phyloP scores from a whole-genome alignment of 2,329 filamentous ascomycete species.

The Stemphylium beticola region DNA sequence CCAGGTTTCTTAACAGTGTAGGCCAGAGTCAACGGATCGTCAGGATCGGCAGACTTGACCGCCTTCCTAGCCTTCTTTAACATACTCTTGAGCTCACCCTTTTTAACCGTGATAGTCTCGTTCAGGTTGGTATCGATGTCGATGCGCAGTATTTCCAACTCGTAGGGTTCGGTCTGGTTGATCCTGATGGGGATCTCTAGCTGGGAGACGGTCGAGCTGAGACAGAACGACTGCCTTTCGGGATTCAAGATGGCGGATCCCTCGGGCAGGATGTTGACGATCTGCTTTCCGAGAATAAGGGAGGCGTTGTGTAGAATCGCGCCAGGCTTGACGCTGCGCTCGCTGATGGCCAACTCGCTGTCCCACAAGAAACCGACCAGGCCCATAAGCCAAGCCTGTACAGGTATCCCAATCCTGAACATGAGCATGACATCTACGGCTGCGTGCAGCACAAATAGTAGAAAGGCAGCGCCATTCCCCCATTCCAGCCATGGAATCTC shows the following conservation, averaged over 20 bases:
- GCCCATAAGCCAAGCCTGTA: conserved; percentile 74
- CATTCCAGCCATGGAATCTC: conserved; percentile 97
- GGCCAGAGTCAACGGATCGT: conserved; percentile 69
- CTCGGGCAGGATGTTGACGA: conserved; percentile 96
- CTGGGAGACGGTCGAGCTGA: conserved; percentile 67
- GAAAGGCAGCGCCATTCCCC: conserved; percentile 74
- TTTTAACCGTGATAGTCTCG: conserved; percentile 78
- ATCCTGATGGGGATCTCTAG: conserved; percentile 83
- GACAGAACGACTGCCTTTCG: conserved; percentile 78
- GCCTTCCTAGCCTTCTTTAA: conserved; percentile 72
- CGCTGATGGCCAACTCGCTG: conserved; percentile 90
- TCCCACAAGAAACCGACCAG: conserved; percentile 86
- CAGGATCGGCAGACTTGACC: conserved; percentile 55
- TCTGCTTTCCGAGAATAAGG: conserved; percentile 93
- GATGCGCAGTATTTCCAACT: conserved; percentile 85
- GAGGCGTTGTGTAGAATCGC: conserved; percentile 90
- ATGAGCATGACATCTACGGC: conserved; percentile 83
- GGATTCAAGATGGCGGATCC: conserved; percentile 91
- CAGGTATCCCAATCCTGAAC: conserved; percentile 85
- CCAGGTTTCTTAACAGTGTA: conserved; percentile 84
- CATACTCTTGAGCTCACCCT: conserved; percentile 76
- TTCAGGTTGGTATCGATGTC: conserved; percentile 82
- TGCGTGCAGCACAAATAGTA: conserved; percentile 74
- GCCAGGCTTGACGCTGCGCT: conserved; percentile 86
- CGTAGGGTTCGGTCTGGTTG: conserved; percentile 88